Evolutionary conservation across 352 stramenopile species (phyloP), one percentile per base, ranked within the genome.

Genomic region (Phytophthora ramorum): DNA sequence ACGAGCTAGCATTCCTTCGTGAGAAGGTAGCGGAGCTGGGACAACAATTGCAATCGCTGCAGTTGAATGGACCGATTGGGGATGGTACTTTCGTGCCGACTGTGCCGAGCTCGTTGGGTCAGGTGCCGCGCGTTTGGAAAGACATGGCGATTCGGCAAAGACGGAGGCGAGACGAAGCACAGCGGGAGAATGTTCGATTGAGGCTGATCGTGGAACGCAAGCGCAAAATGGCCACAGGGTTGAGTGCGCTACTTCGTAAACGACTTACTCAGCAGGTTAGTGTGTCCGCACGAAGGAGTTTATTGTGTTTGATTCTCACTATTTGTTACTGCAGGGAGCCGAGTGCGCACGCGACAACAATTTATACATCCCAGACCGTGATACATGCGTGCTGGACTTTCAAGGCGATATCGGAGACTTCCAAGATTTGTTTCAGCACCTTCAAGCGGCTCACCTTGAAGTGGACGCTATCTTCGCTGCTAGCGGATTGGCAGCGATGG

Each of bases 1-100:
- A 91, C 40, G 85, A 93, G 19, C 68, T 85, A 19, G 63, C 60
- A 7, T 93, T 91, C 59, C 51, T 93, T 16, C 86, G 86, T 35
- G 67, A 88, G 40, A 89, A 91, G 57, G 79, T 82, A 16, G 75
- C 83, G 1, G 66, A 66, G 19, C 49, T 91, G 49, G 72, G 88
- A 43, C 61, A 66, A 13, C 85, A 91, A 66, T 56, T 91, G 43
- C 69, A 61, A 4, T 76, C 63, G 14, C 46, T 90, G 26, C 58
- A 71, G 28, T 28, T 70, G 1, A 52, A 50, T 58, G 6, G 60
- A 26, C 22, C 8, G 3, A 66, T 0, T 24, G 40, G 40, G 17
- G 24, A 46, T 24, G 4, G n/a, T 13, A 24, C n/a, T 26, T 1
- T 46, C 16, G 16, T 26, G 40, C 1, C n/a, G 24, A 46, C 6